Evolutionary conservation across 352 stramenopile species (phyloP), one percentile per base, ranked within the genome.

Genomic region (Pythium grandisporangium): DNA sequence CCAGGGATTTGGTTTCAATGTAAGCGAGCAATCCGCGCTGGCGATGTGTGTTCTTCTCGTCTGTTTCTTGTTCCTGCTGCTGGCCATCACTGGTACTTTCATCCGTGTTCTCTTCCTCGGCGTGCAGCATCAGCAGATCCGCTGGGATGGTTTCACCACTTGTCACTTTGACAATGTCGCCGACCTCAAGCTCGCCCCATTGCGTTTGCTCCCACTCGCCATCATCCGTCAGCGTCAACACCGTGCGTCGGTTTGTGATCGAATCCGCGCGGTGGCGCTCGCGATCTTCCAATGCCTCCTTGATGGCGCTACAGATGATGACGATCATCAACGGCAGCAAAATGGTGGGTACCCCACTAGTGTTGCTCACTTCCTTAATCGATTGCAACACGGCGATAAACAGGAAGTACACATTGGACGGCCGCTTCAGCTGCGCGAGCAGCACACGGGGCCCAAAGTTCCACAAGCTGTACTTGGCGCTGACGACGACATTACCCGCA

Each of bases 401-500:
- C 36, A 95, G 51, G 37, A 94, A 95, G 41, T 93, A 95, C 7
- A 86, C 32, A 43, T 92, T 92, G 22, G 74, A 85, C 34, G 77
- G 72, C n/a, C 69, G 65, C 55, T 84, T 49, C 26, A 90, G 12
- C 25, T 90, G 74, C 23, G 75, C 75, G n/a, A 84, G 45, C 19
- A 94, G 52, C 41, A 89, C 75, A 30, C 73, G 67, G 34, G 73
- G 73, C 7, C 53, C 48, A 43, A 94, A 94, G 53, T 85, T 91
- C 65, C 61, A 84, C 11, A 63, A 25, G 23, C 49, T 92, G 53
- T 94, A 94, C 60, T 92, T 91, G 46, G 81, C 73, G 22, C 67
- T 92, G 25, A 84, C 61, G 12, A 94, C 72, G 23, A 81, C 57
- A 42, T 93, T 91, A 45, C 45, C 65, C 8, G 58, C 57, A 36